Evolutionary conservation across 352 stramenopile species (phyloP).

Genomic region (Pythium sukuiense): DNA sequence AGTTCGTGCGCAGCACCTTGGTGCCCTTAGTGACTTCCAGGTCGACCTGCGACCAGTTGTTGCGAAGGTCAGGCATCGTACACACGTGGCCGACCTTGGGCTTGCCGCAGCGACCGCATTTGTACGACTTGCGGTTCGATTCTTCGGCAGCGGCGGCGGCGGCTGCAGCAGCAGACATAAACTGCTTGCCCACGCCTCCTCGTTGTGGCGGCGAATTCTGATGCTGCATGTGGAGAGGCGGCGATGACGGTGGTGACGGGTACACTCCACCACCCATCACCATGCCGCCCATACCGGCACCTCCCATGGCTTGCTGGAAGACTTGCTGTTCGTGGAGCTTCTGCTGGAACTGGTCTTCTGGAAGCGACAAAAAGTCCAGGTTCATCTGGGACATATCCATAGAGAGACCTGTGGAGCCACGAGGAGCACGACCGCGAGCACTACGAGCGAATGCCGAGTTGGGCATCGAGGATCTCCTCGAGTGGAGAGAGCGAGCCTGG

Average conservation of each 20-base stretch:
- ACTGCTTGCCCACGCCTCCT: not conserved
- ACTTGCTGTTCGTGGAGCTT: slow-evolving; percentile 36
- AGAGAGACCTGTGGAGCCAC: slow-evolving; percentile 68
- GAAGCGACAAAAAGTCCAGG: slow-evolving; percentile 63
- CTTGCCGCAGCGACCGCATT: slow-evolving; percentile 82
- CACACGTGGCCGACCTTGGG: slow-evolving; percentile 87
- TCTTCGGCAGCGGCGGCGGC: slow-evolving; percentile 28
- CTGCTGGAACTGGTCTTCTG: slow-evolving; percentile 56
- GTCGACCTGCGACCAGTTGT: slow-evolving; percentile 84
- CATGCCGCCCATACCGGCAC: not conserved
- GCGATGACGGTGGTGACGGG: slow-evolving; percentile 20
- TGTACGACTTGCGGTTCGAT: slow-evolving; percentile 79
- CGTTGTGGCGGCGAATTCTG: slow-evolving; percentile 31
- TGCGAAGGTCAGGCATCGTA: slow-evolving; percentile 82
- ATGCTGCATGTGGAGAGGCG: slow-evolving; percentile 28
- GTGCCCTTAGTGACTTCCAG: slow-evolving; percentile 75
- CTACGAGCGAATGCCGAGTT: slow-evolving; percentile 29
- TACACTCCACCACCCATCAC: slow-evolving; percentile 7
- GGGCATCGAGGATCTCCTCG: slow-evolving; percentile 48
- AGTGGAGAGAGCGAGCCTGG: slow-evolving; percentile 54
- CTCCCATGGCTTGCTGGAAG: slow-evolving; percentile 26
- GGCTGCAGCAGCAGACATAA: slow-evolving; percentile 28
- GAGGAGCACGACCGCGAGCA: slow-evolving; percentile 18
- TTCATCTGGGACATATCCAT: slow-evolving; percentile 87
- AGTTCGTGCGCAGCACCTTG: slow-evolving; percentile 73